Conservation (phyloP, 176 grass and related monocot species). For the Eleusine coracana region DNA sequence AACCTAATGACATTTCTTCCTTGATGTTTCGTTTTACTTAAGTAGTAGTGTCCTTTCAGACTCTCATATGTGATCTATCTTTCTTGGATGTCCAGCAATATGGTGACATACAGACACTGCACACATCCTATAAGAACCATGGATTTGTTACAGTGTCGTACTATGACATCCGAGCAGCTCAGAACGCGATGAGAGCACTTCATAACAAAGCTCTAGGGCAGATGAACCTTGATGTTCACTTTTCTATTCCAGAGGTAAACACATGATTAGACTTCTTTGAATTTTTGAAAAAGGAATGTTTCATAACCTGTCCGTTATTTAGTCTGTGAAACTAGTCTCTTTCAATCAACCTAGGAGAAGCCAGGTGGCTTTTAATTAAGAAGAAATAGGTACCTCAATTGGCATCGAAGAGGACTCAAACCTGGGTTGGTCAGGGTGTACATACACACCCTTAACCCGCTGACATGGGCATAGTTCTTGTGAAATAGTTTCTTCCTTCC, state of each 20-base stretch:
- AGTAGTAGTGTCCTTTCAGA: constrained; percentile 13
- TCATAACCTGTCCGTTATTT: neutral
- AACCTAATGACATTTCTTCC: neutral
- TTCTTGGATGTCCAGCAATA: constrained; percentile 58
- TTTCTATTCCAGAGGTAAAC: constrained; percentile 62
- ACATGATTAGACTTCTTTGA: neutral
- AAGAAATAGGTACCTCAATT: too few relatives aligned
- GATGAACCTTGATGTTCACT: constrained; percentile 70
- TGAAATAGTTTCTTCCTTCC: neutral
- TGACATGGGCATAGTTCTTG: neutral
- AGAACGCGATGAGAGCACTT: constrained; percentile 55
- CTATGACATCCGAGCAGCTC: constrained; percentile 67
- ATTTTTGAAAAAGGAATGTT: constrained; percentile 20
- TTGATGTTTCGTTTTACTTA: constrained; percentile 9
- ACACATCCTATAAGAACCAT: constrained; percentile 58
- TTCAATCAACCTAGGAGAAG: too few relatives aligned
- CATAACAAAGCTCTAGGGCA: constrained; percentile 53
- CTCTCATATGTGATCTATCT: constrained; percentile 9
- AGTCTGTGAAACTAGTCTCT: neutral
- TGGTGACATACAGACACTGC: constrained; percentile 60
- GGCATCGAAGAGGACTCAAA: too few relatives aligned
- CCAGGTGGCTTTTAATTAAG: too few relatives aligned
- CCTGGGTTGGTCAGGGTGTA: too few relatives aligned
- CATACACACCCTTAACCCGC: neutral
- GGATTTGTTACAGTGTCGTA: constrained; percentile 71